A percentile compares a stretch with the other conserved stretches of the same genome.
Conservation (phyloP, 768 basidiomycete species). For the Mrakia hoshinonis region DNA sequence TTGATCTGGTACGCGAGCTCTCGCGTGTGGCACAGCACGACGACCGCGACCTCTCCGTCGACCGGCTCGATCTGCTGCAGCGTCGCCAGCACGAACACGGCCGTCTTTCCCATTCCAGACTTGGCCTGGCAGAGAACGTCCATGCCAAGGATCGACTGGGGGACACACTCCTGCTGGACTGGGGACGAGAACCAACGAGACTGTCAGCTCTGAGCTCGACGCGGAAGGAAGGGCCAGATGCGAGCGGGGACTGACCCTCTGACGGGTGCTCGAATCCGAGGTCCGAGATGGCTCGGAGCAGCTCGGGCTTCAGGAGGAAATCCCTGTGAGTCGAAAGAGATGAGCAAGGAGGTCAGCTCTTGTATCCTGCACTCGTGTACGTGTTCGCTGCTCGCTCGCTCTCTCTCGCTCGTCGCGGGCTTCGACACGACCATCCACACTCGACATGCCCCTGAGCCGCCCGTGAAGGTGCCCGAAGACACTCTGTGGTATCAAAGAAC, state of each 20-base stretch:
- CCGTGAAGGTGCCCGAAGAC: no score
- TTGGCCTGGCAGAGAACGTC: constrained; percentile 99
- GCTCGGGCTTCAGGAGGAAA: constrained; percentile 93
- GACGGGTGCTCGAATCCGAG: constrained; percentile 99
- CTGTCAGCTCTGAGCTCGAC: not conserved
- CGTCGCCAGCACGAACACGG: constrained; percentile 95
- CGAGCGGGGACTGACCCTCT: constrained; percentile 59
- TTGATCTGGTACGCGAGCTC: constrained; percentile 99
- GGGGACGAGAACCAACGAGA: constrained; percentile 8
- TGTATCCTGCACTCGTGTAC: not conserved
- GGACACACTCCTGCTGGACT: constrained; percentile 99
- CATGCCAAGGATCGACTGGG: constrained; percentile 98
- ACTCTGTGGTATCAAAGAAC: no score
- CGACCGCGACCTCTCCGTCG: constrained; percentile 92
- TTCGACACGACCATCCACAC: no score
- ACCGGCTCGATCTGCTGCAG: constrained; percentile 97
- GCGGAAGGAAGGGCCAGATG: not conserved
- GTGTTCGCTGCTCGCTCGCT: not conserved
- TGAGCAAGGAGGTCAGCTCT: not conserved
- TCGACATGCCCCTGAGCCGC: no score
- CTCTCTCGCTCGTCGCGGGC: not conserved
- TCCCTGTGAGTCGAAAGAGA: constrained; percentile 53
- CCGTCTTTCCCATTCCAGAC: constrained; percentile 88
- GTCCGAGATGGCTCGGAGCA: constrained; percentile 94
- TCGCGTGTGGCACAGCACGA: constrained; percentile 97